Percentiles rank a stretch among this genome's conserved stretches.
These are phyloP conservation scores for Geotrichum siamense DNA, from an alignment of 1,139 yeast species.

Conservation along the genomic window DNA sequence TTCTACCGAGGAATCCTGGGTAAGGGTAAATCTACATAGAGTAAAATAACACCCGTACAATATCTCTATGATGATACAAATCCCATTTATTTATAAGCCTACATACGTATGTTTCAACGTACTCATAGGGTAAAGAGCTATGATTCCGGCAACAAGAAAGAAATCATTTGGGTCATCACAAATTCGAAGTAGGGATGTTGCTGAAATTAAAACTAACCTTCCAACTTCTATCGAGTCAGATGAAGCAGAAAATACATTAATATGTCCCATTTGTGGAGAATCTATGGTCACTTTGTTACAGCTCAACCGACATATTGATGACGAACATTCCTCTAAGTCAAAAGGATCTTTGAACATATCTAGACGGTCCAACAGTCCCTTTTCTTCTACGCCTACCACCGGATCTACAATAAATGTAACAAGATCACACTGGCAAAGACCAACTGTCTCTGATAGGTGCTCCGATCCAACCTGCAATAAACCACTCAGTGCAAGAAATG, in stretches of 20 bases:
- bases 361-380: constrained; percentile 4
- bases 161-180: too few relatives aligned
- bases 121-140: too few relatives aligned
- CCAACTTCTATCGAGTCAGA: too few relatives aligned
- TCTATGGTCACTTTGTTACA: constrained; percentile 50
- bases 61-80: too few relatives aligned
- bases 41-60: too few relatives aligned
- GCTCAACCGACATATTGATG: constrained; percentile 68
- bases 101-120: too few relatives aligned
- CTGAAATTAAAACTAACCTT: too few relatives aligned
- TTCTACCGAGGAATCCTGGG: not conserved
- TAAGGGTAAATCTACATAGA: too few relatives aligned
- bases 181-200: too few relatives aligned
- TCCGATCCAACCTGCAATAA: constrained; percentile 29
- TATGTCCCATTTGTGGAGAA: constrained; percentile 69
- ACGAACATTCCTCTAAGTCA: constrained; percentile 42
- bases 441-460: constrained; percentile 34
- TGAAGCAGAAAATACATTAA: too few relatives aligned
- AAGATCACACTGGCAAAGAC: constrained; percentile 59
- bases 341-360: constrained; percentile 1
- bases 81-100: too few relatives aligned
- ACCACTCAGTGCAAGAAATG: constrained; percentile 28
- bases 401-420: constrained; percentile 35
- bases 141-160: too few relatives aligned
- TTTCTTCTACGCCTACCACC: not conserved